These are phyloP conservation scores for Paxillus involutus DNA, from an alignment of 768 basidiomycete genomes.

Conservation along the genomic window DNA sequence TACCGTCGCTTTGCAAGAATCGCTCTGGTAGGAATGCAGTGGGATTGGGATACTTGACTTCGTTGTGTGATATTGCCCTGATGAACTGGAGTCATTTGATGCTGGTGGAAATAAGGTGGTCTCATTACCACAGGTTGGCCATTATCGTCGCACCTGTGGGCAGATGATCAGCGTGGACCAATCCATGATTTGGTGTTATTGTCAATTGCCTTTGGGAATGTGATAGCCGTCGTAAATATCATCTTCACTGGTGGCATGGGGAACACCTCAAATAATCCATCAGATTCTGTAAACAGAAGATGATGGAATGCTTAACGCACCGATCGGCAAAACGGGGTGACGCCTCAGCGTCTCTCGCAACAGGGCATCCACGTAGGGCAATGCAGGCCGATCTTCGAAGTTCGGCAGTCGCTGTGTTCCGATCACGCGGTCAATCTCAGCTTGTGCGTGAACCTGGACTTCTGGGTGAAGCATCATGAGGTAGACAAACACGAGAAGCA, in stretches of 20 bases:
- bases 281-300: not conserved
- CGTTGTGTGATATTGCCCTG: constrained; percentile 44
- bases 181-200: not conserved
- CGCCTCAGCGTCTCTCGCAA: constrained; percentile 33
- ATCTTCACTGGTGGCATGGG: constrained; percentile 38
- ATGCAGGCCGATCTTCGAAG: constrained; percentile 24
- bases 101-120: not conserved
- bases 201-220: constrained; percentile 26
- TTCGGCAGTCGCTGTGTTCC: constrained; percentile 29
- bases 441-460: constrained; percentile 28
- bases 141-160: constrained; percentile 10
- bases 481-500: constrained; percentile 26
- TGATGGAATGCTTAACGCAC: constrained; percentile 5
- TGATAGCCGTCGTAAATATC: constrained; percentile 36
- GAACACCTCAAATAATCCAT: constrained; percentile 32
- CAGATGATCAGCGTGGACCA: not conserved
- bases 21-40: constrained; percentile 37
- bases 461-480: constrained; percentile 30
- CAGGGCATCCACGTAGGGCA: constrained; percentile 36
- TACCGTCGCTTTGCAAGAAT: constrained; percentile 26
- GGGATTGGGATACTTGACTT: constrained; percentile 34
- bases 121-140: constrained; percentile 11
- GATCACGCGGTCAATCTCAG: constrained; percentile 32
- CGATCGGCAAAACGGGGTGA: constrained; percentile 24
- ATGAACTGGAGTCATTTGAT: not conserved